phyloP scores from a whole-genome alignment of 75 land plant genomes.

The Picea glauca region DNA sequence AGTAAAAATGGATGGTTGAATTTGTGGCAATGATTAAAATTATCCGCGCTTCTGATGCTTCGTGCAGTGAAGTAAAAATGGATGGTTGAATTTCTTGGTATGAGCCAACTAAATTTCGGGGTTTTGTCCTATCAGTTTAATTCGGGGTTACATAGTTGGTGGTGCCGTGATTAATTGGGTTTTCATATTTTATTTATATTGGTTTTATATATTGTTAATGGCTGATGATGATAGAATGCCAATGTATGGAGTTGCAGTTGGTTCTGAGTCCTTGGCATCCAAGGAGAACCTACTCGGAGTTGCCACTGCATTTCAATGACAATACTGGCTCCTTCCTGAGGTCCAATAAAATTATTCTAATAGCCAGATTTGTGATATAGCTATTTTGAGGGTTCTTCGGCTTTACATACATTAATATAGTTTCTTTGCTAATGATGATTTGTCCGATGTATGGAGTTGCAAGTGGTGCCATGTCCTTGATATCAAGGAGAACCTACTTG shows the following conservation, averaged over 20 bases:
- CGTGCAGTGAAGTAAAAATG: too few species aligned
- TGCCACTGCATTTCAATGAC: slow-evolving; percentile 6
- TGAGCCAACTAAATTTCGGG: neutral
- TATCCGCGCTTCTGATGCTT: too few species aligned
- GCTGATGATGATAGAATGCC: neutral
- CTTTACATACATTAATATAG: too few species aligned
- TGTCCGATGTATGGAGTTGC: neutral
- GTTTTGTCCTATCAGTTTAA: too few species aligned
- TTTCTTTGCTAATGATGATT: neutral
- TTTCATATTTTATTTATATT: neutral
- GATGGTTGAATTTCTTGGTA: slow-evolving; percentile 10
- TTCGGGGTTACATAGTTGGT: too few species aligned
- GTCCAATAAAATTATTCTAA: neutral
- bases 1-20: neutral
- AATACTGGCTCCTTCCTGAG: neutral
- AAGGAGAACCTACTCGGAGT: slow-evolving; percentile 12
- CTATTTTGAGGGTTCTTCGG: too few species aligned
- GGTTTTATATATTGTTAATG: neutral
- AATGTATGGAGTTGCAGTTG: neutral
- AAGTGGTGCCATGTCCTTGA: slow-evolving; percentile 3
- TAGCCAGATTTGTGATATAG: too few species aligned
- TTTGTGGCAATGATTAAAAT: too few species aligned
- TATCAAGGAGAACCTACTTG: slow-evolving; percentile 2
- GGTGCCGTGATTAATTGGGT: too few species aligned
- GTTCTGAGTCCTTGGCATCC: neutral